Percentiles rank a stretch among this genome's conserved stretches.
phyloP scores from a whole-genome alignment of 2,329 filamentous ascomycete genomes.

The Talaromyces marneffei region DNA sequence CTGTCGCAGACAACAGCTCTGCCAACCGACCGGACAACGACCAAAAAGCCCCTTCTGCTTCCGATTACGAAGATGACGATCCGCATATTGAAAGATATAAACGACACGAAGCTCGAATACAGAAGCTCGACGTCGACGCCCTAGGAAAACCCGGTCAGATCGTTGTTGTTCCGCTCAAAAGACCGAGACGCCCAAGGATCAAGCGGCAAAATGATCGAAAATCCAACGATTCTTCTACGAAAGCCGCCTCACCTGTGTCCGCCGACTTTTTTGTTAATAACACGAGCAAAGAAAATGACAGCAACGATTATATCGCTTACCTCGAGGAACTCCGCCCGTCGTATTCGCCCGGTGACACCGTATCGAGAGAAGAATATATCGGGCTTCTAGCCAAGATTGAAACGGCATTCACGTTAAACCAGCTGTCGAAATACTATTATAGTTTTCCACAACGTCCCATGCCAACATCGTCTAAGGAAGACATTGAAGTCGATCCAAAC shows the following conservation, averaged over 20 bases:
- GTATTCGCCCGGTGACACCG: conserved; percentile 22
- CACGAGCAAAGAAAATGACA: conserved; percentile 11
- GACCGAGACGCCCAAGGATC: conserved; percentile 18
- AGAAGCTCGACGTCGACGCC: conserved; percentile 27
- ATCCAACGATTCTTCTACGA: conserved; percentile 12
- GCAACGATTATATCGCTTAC: conserved; percentile 19
- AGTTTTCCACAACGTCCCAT: conserved; percentile 4
- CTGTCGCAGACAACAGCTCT: not conserved
- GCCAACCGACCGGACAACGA: not conserved
- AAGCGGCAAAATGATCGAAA: conserved; percentile 6
- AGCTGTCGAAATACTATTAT: conserved; percentile 29
- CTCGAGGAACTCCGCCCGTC: conserved; percentile 25
- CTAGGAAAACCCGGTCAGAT: conserved; percentile 36
- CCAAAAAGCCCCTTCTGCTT: not conserved
- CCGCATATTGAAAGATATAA: not conserved
- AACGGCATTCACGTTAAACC: conserved; percentile 31
- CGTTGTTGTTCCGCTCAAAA: conserved; percentile 27
- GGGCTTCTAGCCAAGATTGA: conserved; percentile 25
- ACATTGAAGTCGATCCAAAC: not conserved
- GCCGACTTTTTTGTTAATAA: conserved; percentile 22
- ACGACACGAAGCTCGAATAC: conserved; percentile 8
- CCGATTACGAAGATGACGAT: conserved; percentile 1
- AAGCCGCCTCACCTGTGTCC: not conserved
- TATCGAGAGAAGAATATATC: conserved; percentile 26
- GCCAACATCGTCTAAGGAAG: not conserved